Evolutionary conservation across 1,284 basidiomycete species (phyloP), one percentile per base, ranked within the genome.

Genomic region (Pseudozyma hubeiensis): DNA sequence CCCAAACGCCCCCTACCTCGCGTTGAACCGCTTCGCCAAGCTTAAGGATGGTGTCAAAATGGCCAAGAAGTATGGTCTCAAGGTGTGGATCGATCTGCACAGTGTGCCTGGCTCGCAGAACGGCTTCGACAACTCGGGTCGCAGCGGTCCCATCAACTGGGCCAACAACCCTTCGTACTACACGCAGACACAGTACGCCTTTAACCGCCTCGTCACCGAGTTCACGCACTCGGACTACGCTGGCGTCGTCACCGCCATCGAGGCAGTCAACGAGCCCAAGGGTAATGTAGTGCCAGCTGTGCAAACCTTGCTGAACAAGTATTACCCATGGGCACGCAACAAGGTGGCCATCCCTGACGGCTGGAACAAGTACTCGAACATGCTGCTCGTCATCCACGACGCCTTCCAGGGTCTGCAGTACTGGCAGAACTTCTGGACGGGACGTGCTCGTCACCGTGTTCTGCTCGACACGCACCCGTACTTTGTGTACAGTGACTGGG

Each of bases 1-100:
- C n/a, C 87, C 86, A 8, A 92, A 91, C 14, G 93, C 96, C 77
- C 93, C 93, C 0, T 97, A 90, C 86, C 90, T 93, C 72, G 89
- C 90, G 85, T 92, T 93, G 29, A 91, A 93, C 83, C 92, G 91
- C 84, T 75, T 76, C 55, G 77, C 78, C 54, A 87, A 87, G 82
- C 85, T 88, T 39, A 85, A 86, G 71, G 81, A 84, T 55, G 94
- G 93, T 2, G 89, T 94, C 46, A 85, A 84, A 7, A 96, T 94
- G 93, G 93, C 93, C 4, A 83, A 87, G 37, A 88, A 89, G 37
- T 85, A 93, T 78, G 89, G 90, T 4, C 85, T 97, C 64, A 94
- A 94, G 83, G 87, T 97, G 60, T 90, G 96, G 59, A 85, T 93
- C 48, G 92, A 93, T 85, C 87, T 93, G 33, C 86, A 87, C 74